phyloP scores from a whole-genome alignment of 306 rosid genomes.

The Cicer pinnatifidum region DNA sequence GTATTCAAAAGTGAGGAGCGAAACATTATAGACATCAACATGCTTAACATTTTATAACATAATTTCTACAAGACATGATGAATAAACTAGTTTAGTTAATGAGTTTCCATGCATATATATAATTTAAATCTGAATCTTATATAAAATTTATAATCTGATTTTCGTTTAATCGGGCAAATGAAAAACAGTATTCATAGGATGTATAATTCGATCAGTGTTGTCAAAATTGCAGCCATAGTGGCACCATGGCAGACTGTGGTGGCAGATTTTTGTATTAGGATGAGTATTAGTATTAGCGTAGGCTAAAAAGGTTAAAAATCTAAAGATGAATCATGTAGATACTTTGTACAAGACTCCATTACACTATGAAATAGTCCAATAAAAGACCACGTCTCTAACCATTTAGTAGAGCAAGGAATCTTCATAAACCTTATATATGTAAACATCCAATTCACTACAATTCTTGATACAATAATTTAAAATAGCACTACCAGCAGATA shows the following conservation, averaged over 20 bases:
- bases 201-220: not conserved
- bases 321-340: not conserved
- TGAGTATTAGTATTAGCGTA: not conserved
- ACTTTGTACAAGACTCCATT: constrained; percentile 3
- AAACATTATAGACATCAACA: constrained; percentile 27
- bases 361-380: constrained; percentile 8
- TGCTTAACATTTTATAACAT: not conserved
- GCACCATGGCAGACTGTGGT: no score
- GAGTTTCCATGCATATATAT: constrained; percentile 18
- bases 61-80: constrained; percentile 11
- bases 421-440: constrained; percentile 9
- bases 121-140: not conserved
- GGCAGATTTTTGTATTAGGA: not conserved
- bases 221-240: no score
- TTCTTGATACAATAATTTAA: constrained; percentile 19
- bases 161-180: not conserved
- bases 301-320: not conserved
- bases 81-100: constrained; percentile 1
- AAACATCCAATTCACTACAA: constrained; percentile 8
- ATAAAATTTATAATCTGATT: not conserved
- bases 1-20: constrained; percentile 7
- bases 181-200: constrained; percentile 21
- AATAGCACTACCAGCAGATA: constrained; percentile 34
- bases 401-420: constrained; percentile 18
- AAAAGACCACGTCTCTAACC: constrained; percentile 7